phyloP scores from a whole-genome alignment of 2,329 filamentous ascomycete species.

The Kalaharituber pfeilii region DNA sequence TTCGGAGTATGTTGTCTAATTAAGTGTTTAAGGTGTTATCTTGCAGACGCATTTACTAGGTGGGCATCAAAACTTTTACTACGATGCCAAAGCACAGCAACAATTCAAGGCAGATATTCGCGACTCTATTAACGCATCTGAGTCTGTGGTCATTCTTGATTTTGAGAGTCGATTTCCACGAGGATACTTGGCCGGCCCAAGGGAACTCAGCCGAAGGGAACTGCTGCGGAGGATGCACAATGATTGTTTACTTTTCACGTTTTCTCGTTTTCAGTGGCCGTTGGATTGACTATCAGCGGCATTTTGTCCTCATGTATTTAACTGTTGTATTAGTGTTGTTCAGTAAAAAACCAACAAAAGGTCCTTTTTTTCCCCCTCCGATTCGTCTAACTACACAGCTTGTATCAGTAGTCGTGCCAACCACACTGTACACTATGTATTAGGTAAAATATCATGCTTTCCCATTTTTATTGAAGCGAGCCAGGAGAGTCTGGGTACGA shows the following conservation, averaged over 20 bases:
- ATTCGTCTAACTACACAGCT: too few relatives aligned
- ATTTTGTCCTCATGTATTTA: too few relatives aligned
- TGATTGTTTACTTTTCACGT: neutral
- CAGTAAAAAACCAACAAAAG: too few relatives aligned
- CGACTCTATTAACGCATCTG: neutral
- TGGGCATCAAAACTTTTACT: neutral
- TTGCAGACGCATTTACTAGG: neutral
- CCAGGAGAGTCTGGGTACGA: too few relatives aligned
- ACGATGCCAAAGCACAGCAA: neutral
- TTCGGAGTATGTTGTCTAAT: neutral
- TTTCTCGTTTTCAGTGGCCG: neutral
- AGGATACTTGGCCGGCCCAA: neutral
- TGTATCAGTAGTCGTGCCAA: too few relatives aligned
- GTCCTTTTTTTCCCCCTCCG: too few relatives aligned
- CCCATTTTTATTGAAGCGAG: too few relatives aligned
- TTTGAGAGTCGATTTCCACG: neutral
- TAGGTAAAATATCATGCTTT: too few relatives aligned
- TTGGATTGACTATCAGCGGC: neutral
- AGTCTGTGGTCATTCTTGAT: neutral
- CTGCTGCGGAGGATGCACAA: neutral
- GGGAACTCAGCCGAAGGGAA: neutral
- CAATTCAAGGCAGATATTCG: neutral
- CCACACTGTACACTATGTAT: too few relatives aligned
- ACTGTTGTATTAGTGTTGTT: too few relatives aligned
- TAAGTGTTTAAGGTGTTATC: neutral